Percentiles rank a stretch among this genome's conserved stretches.
These are phyloP conservation scores for Sugiyamaella mastotermitis DNA, from an alignment of 805 yeast species.

Conservation along the genomic window DNA sequence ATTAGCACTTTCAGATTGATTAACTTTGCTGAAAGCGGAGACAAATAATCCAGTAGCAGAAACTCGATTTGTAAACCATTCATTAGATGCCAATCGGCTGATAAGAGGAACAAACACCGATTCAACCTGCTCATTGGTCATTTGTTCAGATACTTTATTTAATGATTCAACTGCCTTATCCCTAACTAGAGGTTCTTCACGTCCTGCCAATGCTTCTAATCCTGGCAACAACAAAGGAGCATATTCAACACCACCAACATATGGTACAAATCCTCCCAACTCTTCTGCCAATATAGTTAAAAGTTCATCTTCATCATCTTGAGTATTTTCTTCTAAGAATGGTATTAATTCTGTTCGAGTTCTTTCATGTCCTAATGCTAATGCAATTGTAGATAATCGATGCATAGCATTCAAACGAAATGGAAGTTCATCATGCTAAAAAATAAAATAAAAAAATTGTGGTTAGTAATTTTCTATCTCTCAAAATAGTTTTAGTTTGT, in stretches of 20 bases:
- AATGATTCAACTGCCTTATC: constrained; percentile 89
- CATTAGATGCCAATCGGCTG: constrained; percentile 72
- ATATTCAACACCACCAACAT: constrained; percentile 73
- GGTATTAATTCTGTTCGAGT: constrained; percentile 86
- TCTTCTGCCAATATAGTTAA: constrained; percentile 89
- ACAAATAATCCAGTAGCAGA: constrained; percentile 88
- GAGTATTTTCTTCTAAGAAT: constrained; percentile 61
- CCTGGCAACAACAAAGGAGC: constrained; percentile 56
- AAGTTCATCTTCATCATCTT: constrained; percentile 97
- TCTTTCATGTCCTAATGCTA: constrained; percentile 91
- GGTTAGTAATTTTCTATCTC: not conserved
- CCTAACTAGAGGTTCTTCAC: constrained; percentile 94
- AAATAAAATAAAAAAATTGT: constrained; percentile 1
- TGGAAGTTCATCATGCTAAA: constrained; percentile 85
- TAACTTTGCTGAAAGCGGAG: constrained; percentile 41
- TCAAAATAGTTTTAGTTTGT: too few relatives aligned
- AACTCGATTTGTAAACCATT: constrained; percentile 91
- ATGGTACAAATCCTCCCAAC: constrained; percentile 80
- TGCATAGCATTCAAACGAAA: constrained; percentile 93
- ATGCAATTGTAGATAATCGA: constrained; percentile 86
- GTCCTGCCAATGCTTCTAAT: constrained; percentile 76
- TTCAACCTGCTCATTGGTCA: constrained; percentile 48
- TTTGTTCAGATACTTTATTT: constrained; percentile 51
- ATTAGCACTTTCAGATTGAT: constrained; percentile 32
- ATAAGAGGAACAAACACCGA: constrained; percentile 69